Evolutionary conservation across 306 rosid species (phyloP).

Genomic region (Myrica gale): DNA sequence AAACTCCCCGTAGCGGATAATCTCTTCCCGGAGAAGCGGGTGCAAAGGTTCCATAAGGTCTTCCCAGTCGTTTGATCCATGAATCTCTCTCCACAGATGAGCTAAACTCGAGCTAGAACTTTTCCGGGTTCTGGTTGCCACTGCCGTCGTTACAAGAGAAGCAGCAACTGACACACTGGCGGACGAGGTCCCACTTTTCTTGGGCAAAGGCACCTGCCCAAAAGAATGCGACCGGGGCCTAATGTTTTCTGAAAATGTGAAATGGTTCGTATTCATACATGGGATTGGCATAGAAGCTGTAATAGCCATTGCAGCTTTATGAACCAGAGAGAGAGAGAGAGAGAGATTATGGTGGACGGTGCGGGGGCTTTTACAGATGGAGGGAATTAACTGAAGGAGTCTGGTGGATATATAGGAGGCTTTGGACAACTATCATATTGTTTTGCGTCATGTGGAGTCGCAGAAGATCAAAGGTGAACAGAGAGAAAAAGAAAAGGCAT

Average conservation of each 20-base stretch:
- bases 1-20: conserved; percentile 75
- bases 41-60: conserved; percentile 69
- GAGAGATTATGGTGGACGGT: conserved; percentile 3
- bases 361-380: neutral
- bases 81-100: conserved; percentile 62
- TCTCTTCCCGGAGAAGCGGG: conserved; percentile 73
- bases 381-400: too few species aligned
- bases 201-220: conserved; percentile 52
- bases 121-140: neutral
- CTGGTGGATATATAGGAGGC: conserved; percentile 33
- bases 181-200: conserved; percentile 7
- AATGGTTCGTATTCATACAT: conserved; percentile 29
- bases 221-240: conserved; percentile 42
- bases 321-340: conserved; percentile 1
- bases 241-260: conserved; percentile 40
- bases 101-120: conserved; percentile 14
- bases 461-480: neutral
- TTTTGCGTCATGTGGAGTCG: conserved; percentile 9
- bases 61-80: conserved; percentile 82
- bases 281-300: conserved; percentile 23
- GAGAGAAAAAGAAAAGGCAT: conserved; percentile 24
- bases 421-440: neutral
- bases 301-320: conserved; percentile 37
- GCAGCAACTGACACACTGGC: conserved; percentile 19
- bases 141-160: conserved; percentile 21